Evolutionary conservation across 805 yeast genomes (phyloP).

Genomic region (Hanseniaspora lachancei): DNA sequence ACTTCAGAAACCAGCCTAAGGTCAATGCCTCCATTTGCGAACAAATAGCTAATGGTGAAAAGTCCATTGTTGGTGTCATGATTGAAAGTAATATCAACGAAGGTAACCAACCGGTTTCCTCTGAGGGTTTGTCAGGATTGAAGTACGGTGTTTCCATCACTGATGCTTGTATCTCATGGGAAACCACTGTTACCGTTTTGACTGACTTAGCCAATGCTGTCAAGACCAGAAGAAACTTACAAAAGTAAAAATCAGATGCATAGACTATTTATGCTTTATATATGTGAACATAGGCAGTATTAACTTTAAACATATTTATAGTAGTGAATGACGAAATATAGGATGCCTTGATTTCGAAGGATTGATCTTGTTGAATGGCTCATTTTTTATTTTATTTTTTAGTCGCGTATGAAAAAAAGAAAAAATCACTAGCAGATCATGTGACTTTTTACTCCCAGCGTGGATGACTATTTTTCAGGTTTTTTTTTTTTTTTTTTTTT

Average conservation of each 20-base stretch:
- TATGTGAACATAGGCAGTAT: not conserved
- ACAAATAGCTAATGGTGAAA: conserved; percentile 73
- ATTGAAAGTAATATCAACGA: conserved; percentile 84
- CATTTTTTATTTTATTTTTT: too few relatives aligned
- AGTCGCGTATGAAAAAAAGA: too few relatives aligned
- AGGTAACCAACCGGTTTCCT: conserved; percentile 78
- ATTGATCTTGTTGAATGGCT: too few relatives aligned
- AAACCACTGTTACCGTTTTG: conserved; percentile 61
- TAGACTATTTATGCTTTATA: not conserved
- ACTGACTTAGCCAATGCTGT: conserved; percentile 67
- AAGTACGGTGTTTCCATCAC: conserved; percentile 91
- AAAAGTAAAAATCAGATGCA: not conserved
- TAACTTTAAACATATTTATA: too few relatives aligned
- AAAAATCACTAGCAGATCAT: too few relatives aligned
- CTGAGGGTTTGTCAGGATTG: conserved; percentile 57
- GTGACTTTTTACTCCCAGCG: too few relatives aligned
- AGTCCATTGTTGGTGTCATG: conserved; percentile 80
- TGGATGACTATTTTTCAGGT: too few relatives aligned
- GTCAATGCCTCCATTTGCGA: conserved; percentile 73
- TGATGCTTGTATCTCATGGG: conserved; percentile 95
- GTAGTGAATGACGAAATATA: too few relatives aligned
- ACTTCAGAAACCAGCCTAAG: conserved; percentile 87
- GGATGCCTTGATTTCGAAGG: too few relatives aligned
- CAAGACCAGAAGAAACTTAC: conserved; percentile 48
- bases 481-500: too few relatives aligned